Conservation (phyloP, 192 early-diverging fungal species). For the Entomortierella beljakovae region DNA sequence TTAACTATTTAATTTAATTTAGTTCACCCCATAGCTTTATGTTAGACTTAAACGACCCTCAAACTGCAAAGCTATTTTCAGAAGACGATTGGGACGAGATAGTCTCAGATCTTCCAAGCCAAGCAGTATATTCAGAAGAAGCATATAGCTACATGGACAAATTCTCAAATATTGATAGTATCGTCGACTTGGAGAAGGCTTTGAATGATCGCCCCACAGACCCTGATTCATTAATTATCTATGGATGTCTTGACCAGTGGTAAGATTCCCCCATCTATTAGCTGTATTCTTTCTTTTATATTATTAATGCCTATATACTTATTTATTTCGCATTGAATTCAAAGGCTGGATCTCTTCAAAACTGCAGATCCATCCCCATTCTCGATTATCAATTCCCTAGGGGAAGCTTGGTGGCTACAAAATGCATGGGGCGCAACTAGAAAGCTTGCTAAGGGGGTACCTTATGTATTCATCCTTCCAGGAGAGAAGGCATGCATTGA, state of each 20-base stretch:
- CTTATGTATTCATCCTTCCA: slow-evolving; percentile 24
- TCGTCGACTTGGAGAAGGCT: slow-evolving; percentile 1
- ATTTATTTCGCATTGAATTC: not conserved
- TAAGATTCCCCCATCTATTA: slow-evolving; percentile 7
- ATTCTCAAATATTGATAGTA: slow-evolving; percentile 4
- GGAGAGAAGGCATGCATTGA: slow-evolving; percentile 22
- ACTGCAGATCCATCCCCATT: slow-evolving; percentile 30
- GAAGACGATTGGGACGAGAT: slow-evolving; percentile 32
- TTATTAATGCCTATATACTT: not conserved
- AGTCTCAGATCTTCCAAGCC: slow-evolving; percentile 13
- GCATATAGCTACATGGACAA: slow-evolving; percentile 29
- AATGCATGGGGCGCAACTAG: slow-evolving; percentile 29
- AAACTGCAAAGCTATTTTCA: slow-evolving; percentile 23
- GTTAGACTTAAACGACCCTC: slow-evolving; percentile 26
- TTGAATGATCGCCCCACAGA: not conserved
- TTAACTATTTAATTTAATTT: not conserved
- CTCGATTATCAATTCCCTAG: slow-evolving; percentile 17
- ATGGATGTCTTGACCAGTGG: slow-evolving; percentile 34
- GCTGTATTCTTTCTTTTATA: slow-evolving; percentile 1
- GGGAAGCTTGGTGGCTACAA: slow-evolving; percentile 26
- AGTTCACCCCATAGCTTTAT: slow-evolving; percentile 33
- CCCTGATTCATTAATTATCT: not conserved
- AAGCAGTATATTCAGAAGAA: slow-evolving; percentile 20
- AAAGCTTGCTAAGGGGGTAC: slow-evolving; percentile 17
- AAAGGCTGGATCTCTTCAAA: slow-evolving; percentile 26